phyloP scores from a whole-genome alignment of 495 filamentous ascomycete genomes.

The Oidiodendron maius region DNA sequence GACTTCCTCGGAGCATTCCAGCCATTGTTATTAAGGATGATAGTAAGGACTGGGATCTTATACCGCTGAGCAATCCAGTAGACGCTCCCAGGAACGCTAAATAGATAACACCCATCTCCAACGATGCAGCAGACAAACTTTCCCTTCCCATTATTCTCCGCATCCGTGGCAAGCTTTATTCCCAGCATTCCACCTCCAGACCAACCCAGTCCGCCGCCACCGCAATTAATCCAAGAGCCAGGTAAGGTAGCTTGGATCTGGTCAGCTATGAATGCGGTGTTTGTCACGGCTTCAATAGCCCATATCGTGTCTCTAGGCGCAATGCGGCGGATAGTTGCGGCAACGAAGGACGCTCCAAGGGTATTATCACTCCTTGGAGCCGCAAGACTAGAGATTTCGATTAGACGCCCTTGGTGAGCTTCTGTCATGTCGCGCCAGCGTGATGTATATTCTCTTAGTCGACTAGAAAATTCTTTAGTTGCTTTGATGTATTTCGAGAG shows the following conservation, averaged over 20 bases:
- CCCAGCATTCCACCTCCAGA: slow-evolving; percentile 82
- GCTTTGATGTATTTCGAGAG: slow-evolving; percentile 48
- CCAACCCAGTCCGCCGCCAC: slow-evolving; percentile 91
- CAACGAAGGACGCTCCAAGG: slow-evolving; percentile 67
- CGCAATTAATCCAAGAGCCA: slow-evolving; percentile 88
- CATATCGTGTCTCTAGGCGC: slow-evolving; percentile 76
- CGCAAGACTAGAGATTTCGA: slow-evolving; percentile 51
- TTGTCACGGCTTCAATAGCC: slow-evolving; percentile 85
- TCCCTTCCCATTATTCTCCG: too few relatives aligned
- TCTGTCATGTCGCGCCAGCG: slow-evolving; percentile 51
- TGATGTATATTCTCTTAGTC: slow-evolving; percentile 36
- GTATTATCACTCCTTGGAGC: slow-evolving; percentile 52
- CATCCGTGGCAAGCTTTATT: slow-evolving; percentile 77
- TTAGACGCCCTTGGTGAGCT: slow-evolving; percentile 53
- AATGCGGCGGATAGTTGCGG: slow-evolving; percentile 51
- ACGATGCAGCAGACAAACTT: neutral
- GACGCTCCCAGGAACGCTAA: neutral
- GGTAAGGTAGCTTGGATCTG: slow-evolving; percentile 71
- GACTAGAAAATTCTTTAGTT: slow-evolving; percentile 37
- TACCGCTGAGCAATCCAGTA: neutral
- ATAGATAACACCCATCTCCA: neutral
- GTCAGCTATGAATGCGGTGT: slow-evolving; percentile 72
- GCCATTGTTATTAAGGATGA: neutral
- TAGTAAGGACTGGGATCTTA: neutral
- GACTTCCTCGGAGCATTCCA: neutral